Percentiles rank a stretch among this genome's conserved stretches.
These are phyloP conservation scores for Phytophthora fragariaefolia DNA, from an alignment of 352 stramenopile species.

Conservation along the genomic window DNA sequence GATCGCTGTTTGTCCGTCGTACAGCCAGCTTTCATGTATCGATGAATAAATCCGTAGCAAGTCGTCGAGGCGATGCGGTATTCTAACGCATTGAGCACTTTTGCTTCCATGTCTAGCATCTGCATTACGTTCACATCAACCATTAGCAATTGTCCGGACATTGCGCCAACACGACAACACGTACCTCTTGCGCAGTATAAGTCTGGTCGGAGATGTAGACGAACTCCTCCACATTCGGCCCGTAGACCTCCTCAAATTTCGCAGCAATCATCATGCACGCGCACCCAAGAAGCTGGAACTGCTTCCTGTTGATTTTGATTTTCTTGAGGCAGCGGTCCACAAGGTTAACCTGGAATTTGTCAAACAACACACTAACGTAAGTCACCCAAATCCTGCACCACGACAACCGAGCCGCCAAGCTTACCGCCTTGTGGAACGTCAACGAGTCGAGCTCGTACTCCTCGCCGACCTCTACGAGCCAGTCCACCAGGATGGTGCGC, in stretches of 20 bases:
- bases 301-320: constrained; percentile 88
- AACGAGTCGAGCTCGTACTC: constrained; percentile 87
- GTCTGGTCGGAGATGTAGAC: constrained; percentile 98
- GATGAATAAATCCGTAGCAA: constrained; percentile 75
- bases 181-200: constrained; percentile 89
- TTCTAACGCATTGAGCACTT: constrained; percentile 77
- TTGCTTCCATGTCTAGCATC: constrained; percentile 87
- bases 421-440: constrained; percentile 84
- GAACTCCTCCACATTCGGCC: constrained; percentile 93
- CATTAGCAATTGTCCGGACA: too few species aligned
- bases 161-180: too few species aligned
- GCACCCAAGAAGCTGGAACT: constrained; percentile 96
- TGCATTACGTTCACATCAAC: too few species aligned
- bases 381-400: not conserved
- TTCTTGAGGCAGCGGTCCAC: constrained; percentile 83
- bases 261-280: constrained; percentile 96
- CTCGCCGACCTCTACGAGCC: constrained; percentile 94
- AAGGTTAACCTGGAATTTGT: constrained; percentile 66
- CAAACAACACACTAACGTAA: not conserved
- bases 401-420: constrained; percentile 2
- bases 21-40: constrained; percentile 67
- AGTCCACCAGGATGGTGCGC: constrained; percentile 99
- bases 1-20: constrained; percentile 59
- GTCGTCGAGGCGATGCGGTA: constrained; percentile 82
- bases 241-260: constrained; percentile 98